Conservation (phyloP, 345 rosid species). For the Jatropha curcas region DNA sequence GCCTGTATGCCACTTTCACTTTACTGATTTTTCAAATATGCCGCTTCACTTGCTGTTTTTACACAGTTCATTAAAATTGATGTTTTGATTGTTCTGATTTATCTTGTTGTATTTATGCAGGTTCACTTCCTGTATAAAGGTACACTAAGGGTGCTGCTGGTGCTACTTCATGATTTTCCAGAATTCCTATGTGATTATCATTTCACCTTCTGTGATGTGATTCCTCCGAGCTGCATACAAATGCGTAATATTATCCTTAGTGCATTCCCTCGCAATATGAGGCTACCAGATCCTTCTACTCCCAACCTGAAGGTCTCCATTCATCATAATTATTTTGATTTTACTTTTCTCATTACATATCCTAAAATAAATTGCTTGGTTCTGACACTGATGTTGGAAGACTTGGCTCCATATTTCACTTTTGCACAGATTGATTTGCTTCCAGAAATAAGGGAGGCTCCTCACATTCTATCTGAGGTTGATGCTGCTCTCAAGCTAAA, state of each 20-base stretch:
- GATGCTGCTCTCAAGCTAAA: slow-evolving; percentile 78
- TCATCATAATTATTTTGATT: not conserved
- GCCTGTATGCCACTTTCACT: slow-evolving; percentile 56
- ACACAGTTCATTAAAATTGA: not conserved
- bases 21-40: slow-evolving; percentile 37
- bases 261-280: slow-evolving; percentile 94
- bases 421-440: slow-evolving; percentile 90
- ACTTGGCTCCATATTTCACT: not conserved
- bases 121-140: slow-evolving; percentile 86
- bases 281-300: slow-evolving; percentile 98
- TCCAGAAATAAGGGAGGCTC: slow-evolving; percentile 80
- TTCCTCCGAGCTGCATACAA: slow-evolving; percentile 98
- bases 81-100: not conserved
- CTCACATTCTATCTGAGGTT: slow-evolving; percentile 85
- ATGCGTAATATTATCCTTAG: slow-evolving; percentile 96
- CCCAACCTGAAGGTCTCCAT: slow-evolving; percentile 68
- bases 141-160: slow-evolving; percentile 87
- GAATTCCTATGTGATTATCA: slow-evolving; percentile 98
- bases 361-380: not conserved
- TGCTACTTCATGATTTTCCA: slow-evolving; percentile 96
- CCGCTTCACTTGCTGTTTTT: slow-evolving; percentile 16
- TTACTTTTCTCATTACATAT: not conserved
- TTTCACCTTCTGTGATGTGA: slow-evolving; percentile 95
- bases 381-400: not conserved
- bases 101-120: slow-evolving; percentile 33